Evolutionary conservation across 148 eudicot genomes (phyloP).

Genomic region (Arctostaphylos glauca): DNA sequence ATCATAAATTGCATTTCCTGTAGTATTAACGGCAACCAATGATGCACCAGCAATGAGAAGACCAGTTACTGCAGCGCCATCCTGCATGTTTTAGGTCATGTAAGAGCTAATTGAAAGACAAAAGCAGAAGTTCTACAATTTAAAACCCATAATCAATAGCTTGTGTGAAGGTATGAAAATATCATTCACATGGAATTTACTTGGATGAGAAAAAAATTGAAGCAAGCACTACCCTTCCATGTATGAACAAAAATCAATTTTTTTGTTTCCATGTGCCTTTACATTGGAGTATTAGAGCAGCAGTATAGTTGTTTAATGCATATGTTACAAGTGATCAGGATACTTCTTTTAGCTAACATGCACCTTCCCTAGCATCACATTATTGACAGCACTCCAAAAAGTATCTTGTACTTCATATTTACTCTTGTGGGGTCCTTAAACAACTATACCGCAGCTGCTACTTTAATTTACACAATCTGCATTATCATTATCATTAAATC

Average conservation of each 20-base stretch:
- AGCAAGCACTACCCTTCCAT: background rate
- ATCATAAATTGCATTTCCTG: constrained; percentile 93
- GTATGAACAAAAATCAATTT: background rate
- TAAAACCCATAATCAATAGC: background rate
- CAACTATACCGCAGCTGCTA: too few relatives aligned
- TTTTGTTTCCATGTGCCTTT: background rate
- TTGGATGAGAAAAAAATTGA: background rate
- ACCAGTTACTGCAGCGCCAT: constrained; percentile 95
- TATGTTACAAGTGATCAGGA: background rate
- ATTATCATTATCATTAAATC: background rate
- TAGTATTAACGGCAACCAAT: constrained; percentile 75
- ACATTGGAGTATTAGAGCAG: background rate
- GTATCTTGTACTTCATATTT: background rate
- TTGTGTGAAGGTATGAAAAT: background rate
- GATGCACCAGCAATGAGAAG: constrained; percentile 87
- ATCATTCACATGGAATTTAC: background rate
- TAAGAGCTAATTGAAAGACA: constrained; percentile 9
- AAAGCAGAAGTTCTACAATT: background rate
- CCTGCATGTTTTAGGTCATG: constrained; percentile 46
- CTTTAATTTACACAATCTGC: background rate
- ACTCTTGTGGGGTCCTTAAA: too few relatives aligned
- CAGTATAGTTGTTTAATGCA: background rate
- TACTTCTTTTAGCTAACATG: background rate
- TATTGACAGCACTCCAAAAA: background rate
- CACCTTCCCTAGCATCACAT: background rate